These are phyloP conservation scores for Carex littledalei DNA, from an alignment of 176 grass and related monocot genomes.

Conservation along the genomic window DNA sequence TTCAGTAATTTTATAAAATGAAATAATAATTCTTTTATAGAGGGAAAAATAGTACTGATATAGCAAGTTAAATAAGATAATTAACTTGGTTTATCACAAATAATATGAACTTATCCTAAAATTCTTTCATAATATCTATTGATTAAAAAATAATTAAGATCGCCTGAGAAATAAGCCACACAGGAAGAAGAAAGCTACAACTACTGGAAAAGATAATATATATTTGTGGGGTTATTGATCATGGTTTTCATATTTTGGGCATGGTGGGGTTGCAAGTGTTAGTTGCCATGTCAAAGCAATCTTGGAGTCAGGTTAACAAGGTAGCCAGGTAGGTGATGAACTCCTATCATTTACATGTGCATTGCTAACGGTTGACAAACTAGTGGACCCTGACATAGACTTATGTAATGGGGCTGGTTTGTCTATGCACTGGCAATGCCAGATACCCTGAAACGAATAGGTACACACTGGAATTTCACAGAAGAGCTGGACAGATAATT, in stretches of 20 bases:
- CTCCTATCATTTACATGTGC: slow-evolving; percentile 21
- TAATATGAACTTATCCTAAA: background rate
- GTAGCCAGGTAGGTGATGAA: background rate
- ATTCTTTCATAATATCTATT: background rate
- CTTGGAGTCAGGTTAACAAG: background rate
- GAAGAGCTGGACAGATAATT: background rate
- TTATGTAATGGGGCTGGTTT: background rate
- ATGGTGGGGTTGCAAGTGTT: background rate
- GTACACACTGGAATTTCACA: background rate
- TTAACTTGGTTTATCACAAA: background rate
- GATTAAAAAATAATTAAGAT: too few relatives aligned
- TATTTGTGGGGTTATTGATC: background rate
- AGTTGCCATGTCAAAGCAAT: slow-evolving; percentile 11
- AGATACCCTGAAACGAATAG: background rate
- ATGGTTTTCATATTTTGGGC: background rate
- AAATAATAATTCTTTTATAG: background rate
- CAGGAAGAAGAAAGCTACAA: background rate
- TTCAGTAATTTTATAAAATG: background rate
- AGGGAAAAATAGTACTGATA: background rate
- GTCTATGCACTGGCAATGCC: background rate
- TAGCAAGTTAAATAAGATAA: too few relatives aligned
- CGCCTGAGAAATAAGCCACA: background rate
- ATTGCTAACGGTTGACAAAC: background rate
- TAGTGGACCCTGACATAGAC: slow-evolving; percentile 5
- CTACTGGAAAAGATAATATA: background rate